These are phyloP conservation scores for Halophytophthora polymorphica DNA, from an alignment of 352 stramenopile genomes.

Conservation along the genomic window DNA sequence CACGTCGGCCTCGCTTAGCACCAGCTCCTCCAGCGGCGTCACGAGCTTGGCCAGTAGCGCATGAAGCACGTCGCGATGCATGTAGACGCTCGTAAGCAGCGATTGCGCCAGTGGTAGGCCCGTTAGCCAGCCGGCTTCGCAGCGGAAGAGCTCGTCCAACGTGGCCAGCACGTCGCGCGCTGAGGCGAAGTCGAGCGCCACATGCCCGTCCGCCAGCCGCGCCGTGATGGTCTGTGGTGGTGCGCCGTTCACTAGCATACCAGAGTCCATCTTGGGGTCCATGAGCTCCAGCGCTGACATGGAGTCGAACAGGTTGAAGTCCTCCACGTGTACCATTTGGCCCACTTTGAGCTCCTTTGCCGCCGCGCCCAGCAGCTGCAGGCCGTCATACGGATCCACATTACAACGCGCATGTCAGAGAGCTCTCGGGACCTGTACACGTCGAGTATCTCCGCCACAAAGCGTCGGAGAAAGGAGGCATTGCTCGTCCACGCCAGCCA, in stretches of 20 bases:
- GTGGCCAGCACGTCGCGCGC: slow-evolving; percentile 70
- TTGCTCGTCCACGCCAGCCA: too few relatives aligned
- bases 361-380: slow-evolving; percentile 52
- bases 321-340: slow-evolving; percentile 69
- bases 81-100: slow-evolving; percentile 88
- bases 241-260: slow-evolving; percentile 64
- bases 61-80: slow-evolving; percentile 71
- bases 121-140: slow-evolving; percentile 77
- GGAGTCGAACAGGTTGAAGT: slow-evolving; percentile 92
- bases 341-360: slow-evolving; percentile 80
- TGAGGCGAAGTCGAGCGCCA: slow-evolving; percentile 65
- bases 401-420: not conserved
- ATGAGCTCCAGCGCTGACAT: slow-evolving; percentile 95
- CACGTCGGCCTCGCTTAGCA: slow-evolving; percentile 22
- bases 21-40: slow-evolving; percentile 24
- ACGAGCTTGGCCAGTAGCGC: slow-evolving; percentile 62
- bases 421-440: not conserved
- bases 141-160: slow-evolving; percentile 72
- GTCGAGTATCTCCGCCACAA: not conserved
- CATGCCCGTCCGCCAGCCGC: slow-evolving; percentile 34
- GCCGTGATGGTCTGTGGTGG: slow-evolving; percentile 54
- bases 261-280: slow-evolving; percentile 94
- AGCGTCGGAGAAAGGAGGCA: too few relatives aligned
- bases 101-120: slow-evolving; percentile 86
- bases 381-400: not conserved